Conservation (phyloP, 2,329 filamentous ascomycete species). For the Trichoderma koningiopsis region DNA sequence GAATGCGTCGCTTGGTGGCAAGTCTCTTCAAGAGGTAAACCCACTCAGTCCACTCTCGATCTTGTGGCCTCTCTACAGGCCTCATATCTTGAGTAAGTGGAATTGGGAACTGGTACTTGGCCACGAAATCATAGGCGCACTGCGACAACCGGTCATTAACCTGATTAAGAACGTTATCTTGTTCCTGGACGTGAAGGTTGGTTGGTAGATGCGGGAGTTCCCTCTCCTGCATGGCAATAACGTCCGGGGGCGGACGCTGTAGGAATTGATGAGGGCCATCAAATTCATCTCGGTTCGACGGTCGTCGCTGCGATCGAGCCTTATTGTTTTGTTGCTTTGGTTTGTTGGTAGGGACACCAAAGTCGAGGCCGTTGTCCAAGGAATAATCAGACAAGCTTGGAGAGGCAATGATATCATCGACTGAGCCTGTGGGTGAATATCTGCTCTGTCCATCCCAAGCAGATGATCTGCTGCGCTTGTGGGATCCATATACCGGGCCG, state of each 20-base stretch:
- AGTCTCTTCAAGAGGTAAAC: slow-evolving; percentile 83
- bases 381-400: slow-evolving; percentile 63
- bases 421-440: slow-evolving; percentile 60
- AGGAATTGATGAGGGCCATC: slow-evolving; percentile 84
- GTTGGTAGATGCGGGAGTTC: slow-evolving; percentile 81
- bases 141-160: slow-evolving; percentile 84
- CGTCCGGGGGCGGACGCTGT: slow-evolving; percentile 69
- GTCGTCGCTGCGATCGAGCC: slow-evolving; percentile 62
- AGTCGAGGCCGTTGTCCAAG: slow-evolving; percentile 52
- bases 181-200: slow-evolving; percentile 79
- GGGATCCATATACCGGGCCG: slow-evolving; percentile 24
- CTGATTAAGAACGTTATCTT: slow-evolving; percentile 76
- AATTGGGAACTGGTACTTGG: slow-evolving; percentile 88
- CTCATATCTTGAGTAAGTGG: slow-evolving; percentile 81
- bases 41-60: slow-evolving; percentile 91
- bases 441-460: slow-evolving; percentile 52
- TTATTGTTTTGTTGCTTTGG: slow-evolving; percentile 51
- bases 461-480: slow-evolving; percentile 36
- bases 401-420: slow-evolving; percentile 61
- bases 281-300: slow-evolving; percentile 85
- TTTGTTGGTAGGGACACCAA: slow-evolving; percentile 45
- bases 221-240: slow-evolving; percentile 74
- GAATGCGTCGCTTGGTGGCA: slow-evolving; percentile 83
- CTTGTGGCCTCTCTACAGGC: slow-evolving; percentile 70
- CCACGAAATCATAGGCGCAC: slow-evolving; percentile 87